These are phyloP conservation scores for Gossypium lobatum DNA, from an alignment of 441 rosid genomes.

Conservation along the genomic window DNA sequence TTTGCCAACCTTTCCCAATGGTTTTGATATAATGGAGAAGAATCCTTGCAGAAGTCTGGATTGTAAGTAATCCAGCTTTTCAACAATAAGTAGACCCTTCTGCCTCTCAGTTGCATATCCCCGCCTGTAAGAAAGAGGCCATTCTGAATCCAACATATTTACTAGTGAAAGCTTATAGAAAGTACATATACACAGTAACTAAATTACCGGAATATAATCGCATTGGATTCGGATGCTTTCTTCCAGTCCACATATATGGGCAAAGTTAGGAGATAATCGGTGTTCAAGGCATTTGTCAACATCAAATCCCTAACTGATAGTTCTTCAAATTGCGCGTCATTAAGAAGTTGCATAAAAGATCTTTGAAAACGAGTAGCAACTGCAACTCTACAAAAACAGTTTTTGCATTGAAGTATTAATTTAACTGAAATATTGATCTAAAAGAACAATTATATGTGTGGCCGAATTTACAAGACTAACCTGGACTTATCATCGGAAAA, in stretches of 20 bases:
- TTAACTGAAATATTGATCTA: slow-evolving; percentile 12
- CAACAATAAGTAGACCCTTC: slow-evolving; percentile 78
- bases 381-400: slow-evolving; percentile 43
- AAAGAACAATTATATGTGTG: slow-evolving; percentile 5
- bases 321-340: slow-evolving; percentile 83
- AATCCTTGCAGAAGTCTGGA: slow-evolving; percentile 66
- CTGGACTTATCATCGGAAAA: slow-evolving; percentile 40
- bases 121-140: slow-evolving; percentile 48
- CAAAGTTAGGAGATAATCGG: slow-evolving; percentile 89
- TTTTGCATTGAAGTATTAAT: slow-evolving; percentile 14
- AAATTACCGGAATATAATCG: slow-evolving; percentile 77
- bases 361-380: slow-evolving; percentile 89
- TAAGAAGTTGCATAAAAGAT: slow-evolving; percentile 89
- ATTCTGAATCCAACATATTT: not conserved
- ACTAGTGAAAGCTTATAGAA: slow-evolving; percentile 6
- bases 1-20: slow-evolving; percentile 61
- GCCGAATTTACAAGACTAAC: slow-evolving; percentile 19
- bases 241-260: slow-evolving; percentile 93
- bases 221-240: slow-evolving; percentile 78
- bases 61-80: slow-evolving; percentile 88
- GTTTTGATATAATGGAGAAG: slow-evolving; percentile 63
- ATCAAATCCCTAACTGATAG: slow-evolving; percentile 82
- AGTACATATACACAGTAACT: not conserved
- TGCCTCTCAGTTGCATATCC: slow-evolving; percentile 95
- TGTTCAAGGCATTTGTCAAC: slow-evolving; percentile 79